Evolutionary conservation across 1,139 yeast genomes (phyloP), one percentile per base, ranked within the genome.

Genomic region (Zygoascus sp.): DNA sequence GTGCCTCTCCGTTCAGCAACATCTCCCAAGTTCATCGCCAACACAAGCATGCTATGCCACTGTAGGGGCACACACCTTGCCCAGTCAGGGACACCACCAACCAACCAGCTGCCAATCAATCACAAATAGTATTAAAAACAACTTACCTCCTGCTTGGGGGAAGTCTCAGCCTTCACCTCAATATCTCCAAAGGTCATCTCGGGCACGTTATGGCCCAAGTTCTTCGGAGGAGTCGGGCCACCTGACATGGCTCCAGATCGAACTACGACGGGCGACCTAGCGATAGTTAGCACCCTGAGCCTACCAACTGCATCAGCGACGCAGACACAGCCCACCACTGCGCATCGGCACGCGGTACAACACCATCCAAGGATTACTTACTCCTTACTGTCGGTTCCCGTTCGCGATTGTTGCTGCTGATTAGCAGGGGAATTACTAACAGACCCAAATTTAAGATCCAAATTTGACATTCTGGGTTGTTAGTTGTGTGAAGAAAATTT

Each of bases 101-200:
- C 6, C 17, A 19, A 34, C 15, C 16, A 30, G 34, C 34, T n/a
- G 20, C 25, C 39, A n/a, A 35, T 11, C 17, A 25, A 35, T 20
- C 39, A 21, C 25, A n/a, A 19, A 35, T 9, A n/a, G n/a, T n/a
- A 35, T n/a, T 10, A 25, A 10, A n/a, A 20, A 15, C n/a, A 17
- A 42, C 45, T 27, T 27, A 42, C 45, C 34, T 40, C 43, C 11
- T 15, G 25, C 20, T 22, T 32, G 16, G 45, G 40, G 6, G 45
- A 28, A 13, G 42, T 17, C 22, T 45, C 49, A n/a, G 50, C 38
- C 25, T 46, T 51, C 38, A 58, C 43, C 21, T 53, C 47, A 30
- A 59, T 57, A 42, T 58, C 63, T 16, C 54, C 56, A 40, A 50
- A 51, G 25, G 38, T 43, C 46, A 48, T 49, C 36, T 43, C 51